phyloP scores from a whole-genome alignment of 2,329 filamentous ascomycete species.

The Ramularia endophylla region DNA sequence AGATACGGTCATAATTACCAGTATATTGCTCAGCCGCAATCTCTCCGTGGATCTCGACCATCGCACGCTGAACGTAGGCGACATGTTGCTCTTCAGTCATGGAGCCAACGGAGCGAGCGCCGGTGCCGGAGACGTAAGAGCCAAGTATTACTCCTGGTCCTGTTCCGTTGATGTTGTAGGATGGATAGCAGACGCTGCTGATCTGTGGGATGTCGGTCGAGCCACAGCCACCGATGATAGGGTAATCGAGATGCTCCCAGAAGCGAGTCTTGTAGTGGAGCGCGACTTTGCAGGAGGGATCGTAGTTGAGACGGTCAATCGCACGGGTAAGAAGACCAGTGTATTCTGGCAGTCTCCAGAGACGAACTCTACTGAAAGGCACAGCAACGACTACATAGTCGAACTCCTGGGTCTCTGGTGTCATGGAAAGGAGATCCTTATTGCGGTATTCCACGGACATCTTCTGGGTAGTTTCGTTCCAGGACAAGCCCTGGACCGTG shows the following conservation, averaged over 20 bases:
- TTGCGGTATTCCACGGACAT: conserved; percentile 55
- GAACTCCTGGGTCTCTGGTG: conserved; percentile 46
- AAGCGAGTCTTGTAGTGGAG: conserved; percentile 63
- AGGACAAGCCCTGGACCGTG: conserved; percentile 53
- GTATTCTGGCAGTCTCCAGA: conserved; percentile 54
- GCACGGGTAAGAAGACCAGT: conserved; percentile 46
- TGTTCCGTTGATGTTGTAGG: conserved; percentile 59
- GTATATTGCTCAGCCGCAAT: conserved; percentile 58
- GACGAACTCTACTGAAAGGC: conserved; percentile 59
- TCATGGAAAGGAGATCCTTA: conserved; percentile 38
- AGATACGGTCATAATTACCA: conserved; percentile 58
- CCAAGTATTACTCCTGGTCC: conserved; percentile 58
- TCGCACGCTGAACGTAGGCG: conserved; percentile 56
- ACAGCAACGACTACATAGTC: conserved; percentile 63
- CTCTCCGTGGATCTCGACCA: conserved; percentile 61
- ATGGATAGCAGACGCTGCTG: conserved; percentile 60
- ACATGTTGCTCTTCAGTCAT: conserved; percentile 57
- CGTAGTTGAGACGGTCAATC: conserved; percentile 46
- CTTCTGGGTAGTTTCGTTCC: conserved; percentile 45
- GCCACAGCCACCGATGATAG: conserved; percentile 61
- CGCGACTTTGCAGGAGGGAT: conserved; percentile 52
- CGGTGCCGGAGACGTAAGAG: conserved; percentile 49
- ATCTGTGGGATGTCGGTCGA: conserved; percentile 56
- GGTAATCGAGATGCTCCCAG: conserved; percentile 49
- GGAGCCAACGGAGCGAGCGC: conserved; percentile 42